Evolutionary conservation across 352 stramenopile species (phyloP).

Genomic region (Pythium volutum): DNA sequence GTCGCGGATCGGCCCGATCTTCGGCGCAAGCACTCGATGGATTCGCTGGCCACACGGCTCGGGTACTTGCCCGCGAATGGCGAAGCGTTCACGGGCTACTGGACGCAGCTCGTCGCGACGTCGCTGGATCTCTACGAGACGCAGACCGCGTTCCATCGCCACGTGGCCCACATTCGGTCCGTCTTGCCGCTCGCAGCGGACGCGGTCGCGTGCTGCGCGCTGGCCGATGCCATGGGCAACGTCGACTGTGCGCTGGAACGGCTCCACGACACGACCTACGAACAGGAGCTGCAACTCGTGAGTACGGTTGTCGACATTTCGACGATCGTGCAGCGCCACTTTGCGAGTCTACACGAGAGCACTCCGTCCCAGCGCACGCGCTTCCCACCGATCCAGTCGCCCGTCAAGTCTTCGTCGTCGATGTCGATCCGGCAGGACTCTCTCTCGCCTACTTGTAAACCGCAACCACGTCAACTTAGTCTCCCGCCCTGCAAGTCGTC

Average conservation of each 20-base stretch:
- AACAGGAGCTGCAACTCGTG: slow-evolving; percentile 58
- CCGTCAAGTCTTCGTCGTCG: neutral
- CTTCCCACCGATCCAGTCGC: slow-evolving; percentile 24
- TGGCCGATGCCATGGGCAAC: slow-evolving; percentile 52
- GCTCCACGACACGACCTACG: slow-evolving; percentile 48
- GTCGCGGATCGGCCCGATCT: slow-evolving; percentile 45
- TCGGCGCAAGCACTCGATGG: slow-evolving; percentile 62
- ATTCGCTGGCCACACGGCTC: slow-evolving; percentile 50
- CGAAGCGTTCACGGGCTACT: slow-evolving; percentile 55
- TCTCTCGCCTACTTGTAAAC: neutral
- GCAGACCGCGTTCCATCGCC: slow-evolving; percentile 31
- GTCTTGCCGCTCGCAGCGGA: slow-evolving; percentile 43
- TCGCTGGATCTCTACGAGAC: slow-evolving; percentile 54
- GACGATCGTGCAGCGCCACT: slow-evolving; percentile 26
- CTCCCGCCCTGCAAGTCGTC: slow-evolving; percentile 14
- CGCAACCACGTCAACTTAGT: neutral
- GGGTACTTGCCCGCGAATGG: slow-evolving; percentile 45
- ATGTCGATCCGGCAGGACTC: neutral
- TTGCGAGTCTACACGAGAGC: neutral
- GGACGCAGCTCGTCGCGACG: slow-evolving; percentile 44
- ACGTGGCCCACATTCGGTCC: slow-evolving; percentile 41
- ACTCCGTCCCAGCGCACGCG: neutral
- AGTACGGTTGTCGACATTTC: slow-evolving; percentile 49
- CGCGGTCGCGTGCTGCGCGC: slow-evolving; percentile 48
- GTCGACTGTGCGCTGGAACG: slow-evolving; percentile 49